These are phyloP conservation scores for Linnemannia zychae DNA, from an alignment of 192 early-diverging fungal genomes.

Conservation along the genomic window DNA sequence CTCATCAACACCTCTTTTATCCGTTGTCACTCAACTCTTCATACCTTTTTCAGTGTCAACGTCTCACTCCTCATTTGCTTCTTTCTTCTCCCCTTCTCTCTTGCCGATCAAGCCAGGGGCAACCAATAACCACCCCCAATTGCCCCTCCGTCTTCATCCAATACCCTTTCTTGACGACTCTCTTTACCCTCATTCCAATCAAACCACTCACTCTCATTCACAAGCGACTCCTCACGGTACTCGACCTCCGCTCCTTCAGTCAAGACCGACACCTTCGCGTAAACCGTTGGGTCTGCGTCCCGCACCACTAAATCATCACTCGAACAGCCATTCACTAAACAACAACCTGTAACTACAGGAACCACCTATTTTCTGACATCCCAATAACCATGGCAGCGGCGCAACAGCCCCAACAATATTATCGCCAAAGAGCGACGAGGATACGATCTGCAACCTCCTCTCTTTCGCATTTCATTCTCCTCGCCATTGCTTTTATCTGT, in stretches of 20 bases:
- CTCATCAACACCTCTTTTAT: background rate
- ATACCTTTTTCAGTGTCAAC: background rate
- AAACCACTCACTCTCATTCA: background rate
- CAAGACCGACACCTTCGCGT: background rate
- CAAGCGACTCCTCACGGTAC: background rate
- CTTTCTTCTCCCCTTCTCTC: background rate
- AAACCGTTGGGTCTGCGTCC: background rate
- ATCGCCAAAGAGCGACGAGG: background rate
- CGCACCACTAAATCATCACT: background rate
- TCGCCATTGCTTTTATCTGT: slow-evolving; percentile 1
- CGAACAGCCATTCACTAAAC: background rate
- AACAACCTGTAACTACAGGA: no score
- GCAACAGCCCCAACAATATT: background rate
- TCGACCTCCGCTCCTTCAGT: background rate
- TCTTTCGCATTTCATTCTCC: background rate
- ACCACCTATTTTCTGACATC: no score
- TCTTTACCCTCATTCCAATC: background rate
- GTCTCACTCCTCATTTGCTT: background rate
- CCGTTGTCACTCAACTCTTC: background rate
- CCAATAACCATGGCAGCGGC: background rate
- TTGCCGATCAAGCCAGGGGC: background rate
- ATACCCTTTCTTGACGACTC: background rate
- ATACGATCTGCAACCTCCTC: background rate
- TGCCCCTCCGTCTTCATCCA: background rate
- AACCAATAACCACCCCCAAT: background rate